These are phyloP conservation scores for Huntiella bhutanensis DNA, from an alignment of 2,329 filamentous ascomycete genomes.

Conservation along the genomic window DNA sequence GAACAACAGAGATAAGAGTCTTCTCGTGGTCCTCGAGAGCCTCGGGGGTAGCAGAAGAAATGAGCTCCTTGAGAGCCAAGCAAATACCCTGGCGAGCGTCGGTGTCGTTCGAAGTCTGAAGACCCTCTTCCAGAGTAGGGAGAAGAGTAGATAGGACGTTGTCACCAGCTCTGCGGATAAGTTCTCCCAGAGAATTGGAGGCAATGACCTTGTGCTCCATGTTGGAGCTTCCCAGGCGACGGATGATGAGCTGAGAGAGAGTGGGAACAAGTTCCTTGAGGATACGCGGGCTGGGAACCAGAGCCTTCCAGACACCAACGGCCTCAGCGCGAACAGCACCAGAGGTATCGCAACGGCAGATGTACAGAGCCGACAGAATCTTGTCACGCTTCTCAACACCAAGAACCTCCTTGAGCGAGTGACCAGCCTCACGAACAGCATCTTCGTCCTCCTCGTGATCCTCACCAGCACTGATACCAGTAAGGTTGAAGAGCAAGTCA, in stretches of 20 bases:
- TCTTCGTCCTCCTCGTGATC: conserved; percentile 58
- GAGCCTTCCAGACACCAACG: conserved; percentile 86
- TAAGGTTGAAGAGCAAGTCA: conserved; percentile 92
- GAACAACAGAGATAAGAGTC: conserved; percentile 82
- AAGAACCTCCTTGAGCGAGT: conserved; percentile 82
- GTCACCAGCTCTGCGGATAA: conserved; percentile 93
- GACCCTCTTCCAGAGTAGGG: conserved; percentile 78
- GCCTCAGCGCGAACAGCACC: conserved; percentile 77
- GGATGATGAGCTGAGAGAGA: conserved; percentile 84
- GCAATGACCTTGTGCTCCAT: conserved; percentile 99
- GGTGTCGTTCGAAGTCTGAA: conserved; percentile 72
- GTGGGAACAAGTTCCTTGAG: conserved; percentile 92
- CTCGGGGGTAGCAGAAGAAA: conserved; percentile 72
- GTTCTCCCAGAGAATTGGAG: conserved; percentile 85
- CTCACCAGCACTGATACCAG: conserved; percentile 65
- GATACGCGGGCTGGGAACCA: conserved; percentile 78
- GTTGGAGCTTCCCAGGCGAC: conserved; percentile 81
- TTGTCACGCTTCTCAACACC: conserved; percentile 95
- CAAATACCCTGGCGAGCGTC: conserved; percentile 96
- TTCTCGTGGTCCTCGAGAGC: conserved; percentile 88
- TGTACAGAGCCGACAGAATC: conserved; percentile 90
- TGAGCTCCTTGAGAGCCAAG: conserved; percentile 84
- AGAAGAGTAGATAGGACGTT: conserved; percentile 73
- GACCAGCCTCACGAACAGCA: conserved; percentile 63
- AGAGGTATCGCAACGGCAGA: conserved; percentile 93